Evolutionary conservation across 1,284 basidiomycete species (phyloP), one percentile per base, ranked within the genome.

Genomic region (Ustanciosporium gigantosporum): DNA sequence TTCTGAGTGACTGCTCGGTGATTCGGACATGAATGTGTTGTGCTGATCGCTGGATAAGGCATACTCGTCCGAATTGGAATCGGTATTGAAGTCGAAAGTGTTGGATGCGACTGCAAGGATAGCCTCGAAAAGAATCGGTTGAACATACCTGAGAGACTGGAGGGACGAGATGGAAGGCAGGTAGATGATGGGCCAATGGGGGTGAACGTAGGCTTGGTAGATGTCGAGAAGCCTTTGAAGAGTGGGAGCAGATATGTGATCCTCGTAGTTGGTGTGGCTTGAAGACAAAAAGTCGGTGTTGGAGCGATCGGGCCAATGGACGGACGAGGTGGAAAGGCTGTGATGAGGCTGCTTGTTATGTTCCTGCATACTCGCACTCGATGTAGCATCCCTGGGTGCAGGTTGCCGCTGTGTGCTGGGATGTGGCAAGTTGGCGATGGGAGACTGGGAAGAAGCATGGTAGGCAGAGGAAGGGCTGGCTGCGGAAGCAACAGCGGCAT

Each of bases 141-240:
- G 39, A 9, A 46, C 32, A 5, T 39, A 38, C 24, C 42, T 47
- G 36, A 68, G 58, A 25, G 50, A 49, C 17, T 55, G 56, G 3
- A 68, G 56, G 25, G 61, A 60, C 9, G 50, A 41, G 41, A 68
- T 25, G n/a, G 62, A 53, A 3, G 66, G 66, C 6, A 64, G 46
- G 21, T 68, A 68, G 48, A 68, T 41, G 49, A 68, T 57, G 25
- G 66, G 66, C 66, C 66, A 68, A 23, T 65, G 66, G 17, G 66
- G 60, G 41, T 68, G 66, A 8, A 66, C 46, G 35, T 66, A 68
- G 19, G 53, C 51, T 20, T 46, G 47, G 39, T 65, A 68, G 36
- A 65, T 59, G 36, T 57, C 48, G 17, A 68, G 42, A 3, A 66
- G 56, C 4, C 56, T 36, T 16, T 51, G 47, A 22, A 62, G 11